Base-by-base conservation (phyloP, 345 rosid genomes). In the Anacardium occidentale region DNA sequence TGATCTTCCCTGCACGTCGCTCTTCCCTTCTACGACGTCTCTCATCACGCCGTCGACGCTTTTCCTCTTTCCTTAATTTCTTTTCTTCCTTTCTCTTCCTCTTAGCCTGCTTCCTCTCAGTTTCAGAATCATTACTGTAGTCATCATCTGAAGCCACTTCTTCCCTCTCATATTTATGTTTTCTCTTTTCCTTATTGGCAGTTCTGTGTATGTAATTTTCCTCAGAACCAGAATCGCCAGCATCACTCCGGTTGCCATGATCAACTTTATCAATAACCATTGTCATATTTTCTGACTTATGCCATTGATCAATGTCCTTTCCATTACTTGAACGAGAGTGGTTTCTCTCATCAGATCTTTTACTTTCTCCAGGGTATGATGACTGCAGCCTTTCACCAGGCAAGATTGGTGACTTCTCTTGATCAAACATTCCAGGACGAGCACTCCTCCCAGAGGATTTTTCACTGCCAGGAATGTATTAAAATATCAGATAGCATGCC, bases 1-100 rank as follows among this genome's bases (percentile, higher is more conserved):
- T 91, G 70, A 65, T 80, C 87, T 90, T 93, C 77, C 82, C 89
- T 6, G 88, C 88, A 79, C 80, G 90, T 17, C 94, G 83, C 69
- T 87, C 93, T 83, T 89, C 93, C 83, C 78, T 93, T 80, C 74
- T 88, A 40, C 83, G 92, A 29, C 83, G 94, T 13, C 90, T 82
- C 82, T 91, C 97, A 75, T 93, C 91, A 37, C 90, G 89, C 60
- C 84, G 85, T 22, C 88, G 83, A n/a, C 83, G 90, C 78, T 80
- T 96, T 76, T 91, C 98, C 80, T 96, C 99, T 80, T 88, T 96
- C 50, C 90, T 71, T 74, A 75, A 52, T 80, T 89, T 93, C 84
- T 85, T 95, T 75, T 93, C 99, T 76, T 90, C 98, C 80, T 81
- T 96, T 81, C 83, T 86, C 86, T 90, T 90, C 91, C 85, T 86